Conservation (phyloP, 805 yeast genomes). For the Ogataea ramenticola region DNA sequence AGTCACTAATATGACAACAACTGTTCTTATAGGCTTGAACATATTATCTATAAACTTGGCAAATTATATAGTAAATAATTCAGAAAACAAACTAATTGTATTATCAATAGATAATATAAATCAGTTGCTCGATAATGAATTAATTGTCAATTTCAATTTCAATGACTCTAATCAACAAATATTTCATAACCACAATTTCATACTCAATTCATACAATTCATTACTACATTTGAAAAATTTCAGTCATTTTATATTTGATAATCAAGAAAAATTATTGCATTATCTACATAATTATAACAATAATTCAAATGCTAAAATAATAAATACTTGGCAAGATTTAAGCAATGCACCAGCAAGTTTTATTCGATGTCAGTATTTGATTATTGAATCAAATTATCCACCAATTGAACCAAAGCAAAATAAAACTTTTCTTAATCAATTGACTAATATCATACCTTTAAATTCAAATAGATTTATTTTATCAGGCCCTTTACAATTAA, state of each 20-base stretch:
- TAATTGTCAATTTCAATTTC: background rate
- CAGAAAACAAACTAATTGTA: background rate
- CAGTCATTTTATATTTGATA: background rate
- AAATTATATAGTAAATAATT: background rate
- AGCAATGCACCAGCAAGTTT: background rate
- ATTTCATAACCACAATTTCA: too few relatives aligned
- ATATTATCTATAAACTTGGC: background rate
- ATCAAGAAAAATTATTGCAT: background rate
- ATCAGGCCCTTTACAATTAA: conserved; percentile 15
- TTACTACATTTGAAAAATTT: background rate
- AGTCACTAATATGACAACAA: background rate
- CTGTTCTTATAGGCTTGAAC: background rate
- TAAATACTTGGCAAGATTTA: background rate
- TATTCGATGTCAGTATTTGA: background rate
- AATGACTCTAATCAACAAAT: too few relatives aligned
- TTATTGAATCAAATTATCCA: background rate
- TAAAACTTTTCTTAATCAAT: conserved; percentile 11
- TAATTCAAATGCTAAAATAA: background rate
- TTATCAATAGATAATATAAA: background rate
- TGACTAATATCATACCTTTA: conserved; percentile 11
- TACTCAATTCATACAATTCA: background rate
- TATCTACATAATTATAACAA: background rate
- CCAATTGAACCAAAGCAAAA: conserved; percentile 5
- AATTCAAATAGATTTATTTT: conserved; percentile 5
- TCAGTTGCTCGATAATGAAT: background rate